Evolutionary conservation across 208 protist genomes (phyloP), one percentile per base, ranked within the genome.

Genomic region (Strigomonas culicis): DNA sequence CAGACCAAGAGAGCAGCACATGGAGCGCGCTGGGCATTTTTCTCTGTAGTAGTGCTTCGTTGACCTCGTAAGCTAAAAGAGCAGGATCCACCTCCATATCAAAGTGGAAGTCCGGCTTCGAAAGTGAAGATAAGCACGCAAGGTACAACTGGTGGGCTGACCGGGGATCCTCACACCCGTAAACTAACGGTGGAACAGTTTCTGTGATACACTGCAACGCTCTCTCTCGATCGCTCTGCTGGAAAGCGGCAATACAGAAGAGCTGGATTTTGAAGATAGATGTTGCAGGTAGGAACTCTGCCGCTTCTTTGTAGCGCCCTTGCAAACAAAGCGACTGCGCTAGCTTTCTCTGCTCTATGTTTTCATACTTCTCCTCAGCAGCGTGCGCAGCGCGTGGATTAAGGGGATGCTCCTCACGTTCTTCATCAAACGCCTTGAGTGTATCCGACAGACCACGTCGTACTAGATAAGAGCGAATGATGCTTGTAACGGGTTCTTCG

Each of bases 381-480:
- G 44, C 31, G 39, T 41, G 27, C 7, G 2, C 11, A 2, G 10
- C 3, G 4, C 27, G 15, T 4, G 11, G 27, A 7, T 17, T 57
- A 4, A 21, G 21, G 32, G 17, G 43, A 24, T 13, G 11, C 31
- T 56, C 49, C 2, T 34, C 28, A 15, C 74, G 27, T 41, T 88
- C 82, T 10, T 66, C 65, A 34, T 86, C 80, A 22, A 90, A 77
- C 4, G 77, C 71, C 24, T 51, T 58, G 15, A 90, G 71, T 0
- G 87, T 86, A 50, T 88, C 77, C 1, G 82, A 67, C 31, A 90
- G 68, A 2, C 87, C 87, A n/a, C 75, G 72, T 1, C 81, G 67
- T 15, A 75, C 65, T 3, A 93, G 71, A 58, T 90, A 89, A 8
- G 87, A 88, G 31, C 80, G 83, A 27, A 90, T 59, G 58, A 93